Evolutionary conservation across 2,329 filamentous ascomycete genomes (phyloP).

Genomic region (Xylariaceae sp.): DNA sequence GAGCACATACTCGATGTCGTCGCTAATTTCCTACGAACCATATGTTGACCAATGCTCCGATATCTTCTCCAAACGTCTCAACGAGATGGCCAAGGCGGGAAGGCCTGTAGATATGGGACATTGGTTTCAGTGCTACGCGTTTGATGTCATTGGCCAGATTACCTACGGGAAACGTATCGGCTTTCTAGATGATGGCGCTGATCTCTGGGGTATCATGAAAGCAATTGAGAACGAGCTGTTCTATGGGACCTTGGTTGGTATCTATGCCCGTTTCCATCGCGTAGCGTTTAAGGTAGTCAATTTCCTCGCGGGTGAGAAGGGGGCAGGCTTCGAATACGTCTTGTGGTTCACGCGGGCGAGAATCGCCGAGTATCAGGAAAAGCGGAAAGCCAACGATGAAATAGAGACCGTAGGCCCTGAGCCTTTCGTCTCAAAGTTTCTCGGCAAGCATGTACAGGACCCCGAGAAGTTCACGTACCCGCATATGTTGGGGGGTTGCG

Average conservation of each 20-base stretch:
- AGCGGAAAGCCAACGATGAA: too few relatives aligned
- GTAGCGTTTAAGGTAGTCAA: conserved; percentile 18
- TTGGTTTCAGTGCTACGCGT: conserved; percentile 49
- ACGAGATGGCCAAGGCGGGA: conserved; percentile 33
- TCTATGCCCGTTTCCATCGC: conserved; percentile 31
- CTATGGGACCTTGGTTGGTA: conserved; percentile 38
- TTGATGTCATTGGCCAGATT: conserved; percentile 22
- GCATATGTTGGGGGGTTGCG: conserved; percentile 32
- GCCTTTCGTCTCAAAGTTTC: conserved; percentile 42
- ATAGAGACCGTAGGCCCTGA: too few relatives aligned
- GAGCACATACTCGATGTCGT: conserved; percentile 43
- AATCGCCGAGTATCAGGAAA: conserved; percentile 24
- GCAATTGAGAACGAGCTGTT: conserved; percentile 34
- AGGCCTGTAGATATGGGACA: conserved; percentile 41
- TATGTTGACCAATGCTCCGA: conserved; percentile 44
- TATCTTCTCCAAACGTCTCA: conserved; percentile 39
- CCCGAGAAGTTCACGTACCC: conserved; percentile 42
- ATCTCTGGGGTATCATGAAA: conserved; percentile 10
- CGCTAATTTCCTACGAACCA: conserved; percentile 44
- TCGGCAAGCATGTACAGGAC: conserved; percentile 34
- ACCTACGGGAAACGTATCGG: conserved; percentile 17
- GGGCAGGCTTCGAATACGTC: conserved; percentile 37
- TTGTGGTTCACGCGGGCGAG: conserved; percentile 35
- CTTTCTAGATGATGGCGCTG: conserved; percentile 17
- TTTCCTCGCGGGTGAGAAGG: conserved; percentile 27